A percentile compares a stretch with the other conserved stretches of the same genome.
phyloP scores from a whole-genome alignment of 257 asterid species.

The Petunia secreta region DNA sequence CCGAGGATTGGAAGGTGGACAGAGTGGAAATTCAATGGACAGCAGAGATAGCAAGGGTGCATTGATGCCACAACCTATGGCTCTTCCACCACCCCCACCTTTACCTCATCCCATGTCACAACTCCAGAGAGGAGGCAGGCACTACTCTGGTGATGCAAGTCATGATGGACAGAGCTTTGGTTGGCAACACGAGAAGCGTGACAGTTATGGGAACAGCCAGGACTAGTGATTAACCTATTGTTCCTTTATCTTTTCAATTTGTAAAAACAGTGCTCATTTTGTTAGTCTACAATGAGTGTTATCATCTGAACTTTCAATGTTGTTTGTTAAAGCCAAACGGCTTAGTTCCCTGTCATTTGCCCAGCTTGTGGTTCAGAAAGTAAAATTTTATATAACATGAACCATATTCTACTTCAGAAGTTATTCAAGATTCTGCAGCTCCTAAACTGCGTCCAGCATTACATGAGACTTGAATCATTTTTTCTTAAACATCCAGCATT shows the following conservation, averaged over 20 bases:
- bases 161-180: slow-evolving; percentile 75
- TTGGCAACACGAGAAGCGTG: slow-evolving; percentile 64
- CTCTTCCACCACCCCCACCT: slow-evolving; percentile 72
- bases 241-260: not conserved
- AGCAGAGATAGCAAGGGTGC: slow-evolving; percentile 62
- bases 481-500: not conserved
- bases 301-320: not conserved
- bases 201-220: slow-evolving; percentile 51
- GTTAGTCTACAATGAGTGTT: not conserved
- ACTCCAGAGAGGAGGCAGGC: slow-evolving; percentile 52
- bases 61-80: slow-evolving; percentile 51
- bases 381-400: not conserved
- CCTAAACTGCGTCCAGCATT: slow-evolving; percentile 11
- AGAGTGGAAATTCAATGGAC: slow-evolving; percentile 51
- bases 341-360: not conserved
- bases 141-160: slow-evolving; percentile 57
- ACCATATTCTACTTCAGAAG: not conserved
- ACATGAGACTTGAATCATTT: not conserved
- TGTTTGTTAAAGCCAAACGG: not conserved
- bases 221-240: slow-evolving; percentile 39
- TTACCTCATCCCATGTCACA: slow-evolving; percentile 55
- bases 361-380: not conserved
- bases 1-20: slow-evolving; percentile 55
- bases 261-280: not conserved
- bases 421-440: not conserved